These are phyloP conservation scores for Elaeis oleifera DNA, from an alignment of 202 grass and related monocot species.

Conservation along the genomic window DNA sequence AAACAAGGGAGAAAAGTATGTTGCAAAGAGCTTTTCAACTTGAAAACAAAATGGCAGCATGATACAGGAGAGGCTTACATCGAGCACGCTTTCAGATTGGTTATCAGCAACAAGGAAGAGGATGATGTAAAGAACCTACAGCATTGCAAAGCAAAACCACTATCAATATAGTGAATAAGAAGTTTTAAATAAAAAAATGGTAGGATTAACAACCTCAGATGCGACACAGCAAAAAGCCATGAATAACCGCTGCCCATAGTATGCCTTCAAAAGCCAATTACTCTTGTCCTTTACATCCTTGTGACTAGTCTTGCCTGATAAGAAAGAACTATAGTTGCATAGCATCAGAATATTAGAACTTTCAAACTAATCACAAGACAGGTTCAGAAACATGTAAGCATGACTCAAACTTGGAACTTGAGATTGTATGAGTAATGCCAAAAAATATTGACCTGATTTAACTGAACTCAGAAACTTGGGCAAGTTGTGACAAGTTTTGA, in stretches of 20 bases:
- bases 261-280: conserved; percentile 82
- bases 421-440: too few relatives aligned
- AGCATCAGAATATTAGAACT: conserved; percentile 7
- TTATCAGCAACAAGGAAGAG: conserved; percentile 64
- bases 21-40: conserved; percentile 4
- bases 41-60: conserved; percentile 5
- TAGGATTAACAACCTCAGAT: conserved; percentile 59
- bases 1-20: neutral
- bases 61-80: conserved; percentile 40
- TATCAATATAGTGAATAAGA: neutral
- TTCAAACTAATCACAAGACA: too few relatives aligned
- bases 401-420: too few relatives aligned
- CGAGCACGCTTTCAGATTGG: conserved; percentile 45
- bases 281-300: conserved; percentile 82
- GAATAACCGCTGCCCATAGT: conserved; percentile 68
- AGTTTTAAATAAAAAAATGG: neutral
- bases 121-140: conserved; percentile 87
- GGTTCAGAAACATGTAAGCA: too few relatives aligned
- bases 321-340: conserved; percentile 52
- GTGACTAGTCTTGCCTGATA: conserved; percentile 88
- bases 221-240: conserved; percentile 95
- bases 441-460: too few relatives aligned
- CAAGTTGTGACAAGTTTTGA: too few relatives aligned
- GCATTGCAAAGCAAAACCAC: neutral
- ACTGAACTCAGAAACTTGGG: too few relatives aligned